Evolutionary conservation across 164 flowering plant species (phyloP).

Genomic region (Sextonia rubra): DNA sequence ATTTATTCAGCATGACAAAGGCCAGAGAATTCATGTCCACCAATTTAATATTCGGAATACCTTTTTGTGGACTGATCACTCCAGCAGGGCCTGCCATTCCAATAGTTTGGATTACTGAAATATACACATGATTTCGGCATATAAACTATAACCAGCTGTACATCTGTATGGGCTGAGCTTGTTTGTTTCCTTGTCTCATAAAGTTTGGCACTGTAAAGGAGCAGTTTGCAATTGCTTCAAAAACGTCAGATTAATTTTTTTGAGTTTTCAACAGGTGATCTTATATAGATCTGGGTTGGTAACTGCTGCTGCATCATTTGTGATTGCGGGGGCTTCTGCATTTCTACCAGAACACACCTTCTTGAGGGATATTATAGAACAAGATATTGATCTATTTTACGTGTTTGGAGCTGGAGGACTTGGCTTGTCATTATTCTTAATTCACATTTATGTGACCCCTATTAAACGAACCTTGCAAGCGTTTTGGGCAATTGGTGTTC

Average conservation of each 20-base stretch:
- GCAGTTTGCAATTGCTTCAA: background rate
- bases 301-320: constrained; percentile 74
- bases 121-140: no score
- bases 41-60: no score
- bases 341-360: constrained; percentile 42
- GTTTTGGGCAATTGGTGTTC: constrained; percentile 70
- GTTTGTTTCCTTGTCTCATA: background rate
- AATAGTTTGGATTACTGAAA: no score
- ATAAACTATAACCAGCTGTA: background rate
- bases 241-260: background rate
- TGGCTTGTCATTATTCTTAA: constrained; percentile 72
- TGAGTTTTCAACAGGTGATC: constrained; percentile 50
- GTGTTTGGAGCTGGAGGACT: constrained; percentile 68
- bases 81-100: no score
- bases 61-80: no score
- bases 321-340: constrained; percentile 62
- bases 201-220: background rate
- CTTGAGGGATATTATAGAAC: constrained; percentile 31
- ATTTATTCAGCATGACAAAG: no score
- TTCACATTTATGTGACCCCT: constrained; percentile 91
- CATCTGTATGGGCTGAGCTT: background rate
- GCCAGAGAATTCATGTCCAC: no score
- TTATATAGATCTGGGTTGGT: constrained; percentile 82
- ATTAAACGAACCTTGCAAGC: constrained; percentile 93
- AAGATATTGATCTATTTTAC: constrained; percentile 49